Conservation (phyloP, 768 basidiomycete genomes). For the Hysterangium stoloniferum region DNA sequence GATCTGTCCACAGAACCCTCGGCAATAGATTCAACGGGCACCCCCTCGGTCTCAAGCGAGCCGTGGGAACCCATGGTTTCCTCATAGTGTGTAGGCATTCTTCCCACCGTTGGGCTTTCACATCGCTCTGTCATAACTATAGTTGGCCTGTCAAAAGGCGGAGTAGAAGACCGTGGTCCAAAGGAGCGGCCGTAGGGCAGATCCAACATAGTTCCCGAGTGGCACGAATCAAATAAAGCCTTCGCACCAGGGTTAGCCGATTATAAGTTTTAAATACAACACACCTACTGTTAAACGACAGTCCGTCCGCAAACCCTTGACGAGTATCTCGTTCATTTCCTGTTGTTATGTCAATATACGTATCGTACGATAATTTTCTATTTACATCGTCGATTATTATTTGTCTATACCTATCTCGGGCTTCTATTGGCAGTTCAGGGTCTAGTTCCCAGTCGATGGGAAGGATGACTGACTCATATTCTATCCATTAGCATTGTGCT, state of each 20-base stretch:
- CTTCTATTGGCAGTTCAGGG: not conserved
- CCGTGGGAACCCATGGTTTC: constrained; percentile 3
- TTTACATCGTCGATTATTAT: constrained; percentile 9
- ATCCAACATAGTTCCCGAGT: constrained; percentile 12
- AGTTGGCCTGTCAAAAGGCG: not conserved
- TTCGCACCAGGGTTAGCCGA: not conserved
- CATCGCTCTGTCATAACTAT: not conserved
- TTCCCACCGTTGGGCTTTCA: not conserved
- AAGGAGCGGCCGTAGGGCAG: constrained; percentile 7
- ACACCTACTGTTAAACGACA: constrained; percentile 11
- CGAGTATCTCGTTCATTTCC: constrained; percentile 11
- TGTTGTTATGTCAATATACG: not conserved
- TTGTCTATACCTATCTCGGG: not conserved
- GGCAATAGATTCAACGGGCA: not conserved
- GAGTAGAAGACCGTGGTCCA: constrained; percentile 4
- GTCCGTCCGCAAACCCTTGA: not conserved
- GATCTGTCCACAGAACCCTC: not conserved
- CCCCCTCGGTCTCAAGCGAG: not conserved
- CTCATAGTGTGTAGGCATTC: not conserved
- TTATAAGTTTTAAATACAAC: not conserved
- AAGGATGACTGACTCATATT: constrained; percentile 11
- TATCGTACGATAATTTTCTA: not conserved
- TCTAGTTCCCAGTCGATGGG: constrained; percentile 9
- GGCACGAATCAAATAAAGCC: constrained; percentile 11
- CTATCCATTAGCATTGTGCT: not conserved